These are phyloP conservation scores for Schizonepeta tenuifolia DNA, from an alignment of 257 asterid species.

Conservation along the genomic window DNA sequence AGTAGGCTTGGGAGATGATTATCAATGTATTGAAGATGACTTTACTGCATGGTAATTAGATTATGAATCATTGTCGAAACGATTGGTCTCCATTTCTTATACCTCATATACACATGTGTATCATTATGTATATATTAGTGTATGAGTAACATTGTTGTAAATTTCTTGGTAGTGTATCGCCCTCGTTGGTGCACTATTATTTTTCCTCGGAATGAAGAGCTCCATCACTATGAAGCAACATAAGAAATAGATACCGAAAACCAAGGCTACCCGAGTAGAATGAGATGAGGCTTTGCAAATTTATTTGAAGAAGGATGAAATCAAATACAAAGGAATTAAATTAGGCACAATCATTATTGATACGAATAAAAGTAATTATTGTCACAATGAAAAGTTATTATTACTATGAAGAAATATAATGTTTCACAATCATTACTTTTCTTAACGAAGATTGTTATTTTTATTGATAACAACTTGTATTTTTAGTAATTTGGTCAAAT, in stretches of 20 bases:
- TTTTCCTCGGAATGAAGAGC: conserved; percentile 79
- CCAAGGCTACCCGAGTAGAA: conserved; percentile 57
- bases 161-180: conserved; percentile 56
- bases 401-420: too few species aligned
- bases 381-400: too few species aligned
- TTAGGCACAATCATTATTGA: too few species aligned
- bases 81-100: conserved; percentile 1
- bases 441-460: too few species aligned
- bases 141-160: conserved; percentile 16
- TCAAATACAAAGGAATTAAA: too few species aligned
- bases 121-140: background rate
- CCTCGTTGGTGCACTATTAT: conserved; percentile 70
- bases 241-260: conserved; percentile 59
- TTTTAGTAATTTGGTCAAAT: too few species aligned
- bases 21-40: conserved; percentile 98
- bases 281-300: conserved; percentile 10
- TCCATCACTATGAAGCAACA: conserved; percentile 62
- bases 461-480: too few species aligned
- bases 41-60: conserved; percentile 74
- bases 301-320: too few species aligned
- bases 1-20: conserved; percentile 96
- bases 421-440: too few species aligned
- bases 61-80: conserved; percentile 4
- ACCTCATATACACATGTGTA: background rate
- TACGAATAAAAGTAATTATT: too few species aligned